Evolutionary conservation across 257 asterid species (phyloP), one percentile per base, ranked within the genome.

Genomic region (Solanum acaule): DNA sequence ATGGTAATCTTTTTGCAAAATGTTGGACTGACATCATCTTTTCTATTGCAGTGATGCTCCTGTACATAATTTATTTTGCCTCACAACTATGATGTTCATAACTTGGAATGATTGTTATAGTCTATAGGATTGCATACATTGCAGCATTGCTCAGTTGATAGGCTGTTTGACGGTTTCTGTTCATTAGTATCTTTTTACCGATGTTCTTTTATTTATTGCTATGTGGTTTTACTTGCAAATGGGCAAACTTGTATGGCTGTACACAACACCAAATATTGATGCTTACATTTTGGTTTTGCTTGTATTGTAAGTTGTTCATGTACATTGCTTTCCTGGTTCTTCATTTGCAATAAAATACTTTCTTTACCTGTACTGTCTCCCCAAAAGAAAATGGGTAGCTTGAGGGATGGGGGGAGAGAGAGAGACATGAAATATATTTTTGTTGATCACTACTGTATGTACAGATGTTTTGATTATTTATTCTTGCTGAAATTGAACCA

Each of bases 1-100:
- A 95, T 75, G 97, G 99, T 96, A 95, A 90, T 84, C 23, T 40
- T 52, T 44, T 42, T 82, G 84, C 37, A 12, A 71, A 67, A 22
- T 86, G 46, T 35, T 71, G 18, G 79, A 35, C 87, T 10, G 34
- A 20, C 37, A 77, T 40, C 38, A 59, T 29, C 82, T 16, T 83
- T 71, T 20, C 67, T 44, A 79, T 79, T 25, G 65, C 29, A 5
- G 31, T 44, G 38, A 16, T 79, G 85, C 85, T 79, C 25, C 38
- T 44, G 38, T 44, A 79, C 37, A 29, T 44, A 79, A 27, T 79
- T 76, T 79, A 5, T 44, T 44, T 18, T 44, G 38, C 85, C 37
- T 44, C 38, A 27, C 63, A 79, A 79, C 38, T 75, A 75, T 11
- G 29, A 20, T 35, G 83, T 35, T 75, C 83, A 75, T 75, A 22